Conservation (phyloP, 2,329 filamentous ascomycete species). For the Monilinia aucupariae region DNA sequence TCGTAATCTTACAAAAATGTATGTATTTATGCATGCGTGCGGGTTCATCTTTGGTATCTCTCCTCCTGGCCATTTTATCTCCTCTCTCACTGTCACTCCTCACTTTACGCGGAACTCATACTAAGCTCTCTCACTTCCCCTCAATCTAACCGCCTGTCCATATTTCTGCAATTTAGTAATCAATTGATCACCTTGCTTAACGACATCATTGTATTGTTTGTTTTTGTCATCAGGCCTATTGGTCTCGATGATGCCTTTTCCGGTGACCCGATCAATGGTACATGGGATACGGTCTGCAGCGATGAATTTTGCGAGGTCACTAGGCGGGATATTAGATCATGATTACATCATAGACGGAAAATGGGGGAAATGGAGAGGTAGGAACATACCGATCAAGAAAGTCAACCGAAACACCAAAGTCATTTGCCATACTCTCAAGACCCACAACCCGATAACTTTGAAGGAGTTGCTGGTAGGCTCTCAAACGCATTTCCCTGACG, state of each 20-base stretch:
- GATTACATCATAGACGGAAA: neutral
- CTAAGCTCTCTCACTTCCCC: constrained; percentile 80
- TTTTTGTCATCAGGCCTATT: constrained; percentile 98
- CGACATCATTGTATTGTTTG: constrained; percentile 97
- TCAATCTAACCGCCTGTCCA: constrained; percentile 87
- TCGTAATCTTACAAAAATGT: constrained; percentile 10
- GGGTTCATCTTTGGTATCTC: constrained; percentile 8
- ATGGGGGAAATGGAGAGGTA: constrained; percentile 1
- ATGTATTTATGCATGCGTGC: constrained; percentile 1
- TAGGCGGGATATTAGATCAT: constrained; percentile 35
- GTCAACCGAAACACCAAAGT: constrained; percentile 95
- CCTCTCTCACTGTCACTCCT: too few species aligned
- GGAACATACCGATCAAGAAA: constrained; percentile 79
- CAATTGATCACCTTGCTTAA: constrained; percentile 93
- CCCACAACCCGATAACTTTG: constrained; percentile 97
- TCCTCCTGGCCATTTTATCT: neutral
- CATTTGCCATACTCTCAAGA: constrained; percentile 93
- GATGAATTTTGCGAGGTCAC: constrained; percentile 95
- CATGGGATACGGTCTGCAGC: constrained; percentile 89
- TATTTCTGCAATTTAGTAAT: constrained; percentile 99
- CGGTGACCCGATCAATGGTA: constrained; percentile 94
- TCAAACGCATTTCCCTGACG: constrained; percentile 94
- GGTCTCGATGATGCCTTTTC: constrained; percentile 95
- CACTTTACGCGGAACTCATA: too few species aligned
- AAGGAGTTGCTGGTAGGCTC: constrained; percentile 92